Conservation (phyloP, 345 rosid genomes). For the Citrus sinensis region DNA sequence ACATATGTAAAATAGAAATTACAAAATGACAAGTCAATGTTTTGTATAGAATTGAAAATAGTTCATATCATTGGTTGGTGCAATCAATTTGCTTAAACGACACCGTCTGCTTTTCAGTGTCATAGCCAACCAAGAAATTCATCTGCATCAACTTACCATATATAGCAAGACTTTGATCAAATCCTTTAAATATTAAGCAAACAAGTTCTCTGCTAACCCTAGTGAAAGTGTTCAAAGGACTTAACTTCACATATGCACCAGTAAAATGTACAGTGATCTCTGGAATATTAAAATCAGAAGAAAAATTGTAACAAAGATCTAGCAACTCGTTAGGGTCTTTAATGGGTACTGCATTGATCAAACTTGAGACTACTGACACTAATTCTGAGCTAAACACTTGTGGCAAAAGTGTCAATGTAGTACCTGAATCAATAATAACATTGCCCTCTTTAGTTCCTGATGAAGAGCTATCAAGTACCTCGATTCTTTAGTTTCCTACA, state of each 20-base stretch:
- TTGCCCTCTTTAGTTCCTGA: constrained; percentile 31
- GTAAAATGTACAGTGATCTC: constrained; percentile 33
- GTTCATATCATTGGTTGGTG: constrained; percentile 5
- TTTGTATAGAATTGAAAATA: background rate
- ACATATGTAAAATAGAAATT: background rate
- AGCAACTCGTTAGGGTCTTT: background rate
- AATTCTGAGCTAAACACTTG: constrained; percentile 18
- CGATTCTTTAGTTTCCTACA: constrained; percentile 27
- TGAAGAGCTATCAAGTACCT: constrained; percentile 20
- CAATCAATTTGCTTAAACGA: constrained; percentile 45
- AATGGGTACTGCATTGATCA: constrained; percentile 12
- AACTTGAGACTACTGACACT: constrained; percentile 7
- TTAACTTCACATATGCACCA: constrained; percentile 34
- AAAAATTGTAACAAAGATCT: background rate
- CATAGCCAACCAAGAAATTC: constrained; percentile 54
- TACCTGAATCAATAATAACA: constrained; percentile 63
- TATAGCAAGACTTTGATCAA: constrained; percentile 3
- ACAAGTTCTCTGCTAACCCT: constrained; percentile 8
- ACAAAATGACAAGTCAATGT: background rate
- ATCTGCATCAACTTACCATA: constrained; percentile 43
- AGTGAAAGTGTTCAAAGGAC: constrained; percentile 29
- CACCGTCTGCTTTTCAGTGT: constrained; percentile 20
- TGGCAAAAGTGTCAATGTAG: constrained; percentile 40
- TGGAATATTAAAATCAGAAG: constrained; percentile 20
- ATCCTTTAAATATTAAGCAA: constrained; percentile 35